Evolutionary conservation across 257 asterid species (phyloP).

Genomic region (Coffea eugenioides): DNA sequence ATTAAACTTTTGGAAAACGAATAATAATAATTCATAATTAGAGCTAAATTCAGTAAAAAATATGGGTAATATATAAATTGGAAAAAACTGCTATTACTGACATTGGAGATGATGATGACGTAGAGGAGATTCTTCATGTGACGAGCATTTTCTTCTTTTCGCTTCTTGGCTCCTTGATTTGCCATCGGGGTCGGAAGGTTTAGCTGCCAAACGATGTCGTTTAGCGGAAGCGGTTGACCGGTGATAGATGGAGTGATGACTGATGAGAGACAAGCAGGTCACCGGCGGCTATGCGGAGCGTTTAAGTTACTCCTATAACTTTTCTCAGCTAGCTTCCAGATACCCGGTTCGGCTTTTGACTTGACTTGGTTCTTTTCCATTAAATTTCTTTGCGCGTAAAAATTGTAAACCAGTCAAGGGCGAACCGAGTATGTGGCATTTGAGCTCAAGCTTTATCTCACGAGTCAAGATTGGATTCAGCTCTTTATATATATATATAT

Average conservation of each 20-base stretch:
- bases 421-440: no score
- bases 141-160: slow-evolving; percentile 82
- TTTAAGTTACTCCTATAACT: no score
- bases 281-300: neutral
- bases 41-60: no score
- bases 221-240: neutral
- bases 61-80: no score
- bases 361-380: no score
- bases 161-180: slow-evolving; percentile 97
- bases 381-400: no score
- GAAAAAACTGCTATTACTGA: slow-evolving; percentile 16
- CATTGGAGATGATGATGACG: slow-evolving; percentile 70
- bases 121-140: slow-evolving; percentile 71
- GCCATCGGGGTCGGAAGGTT: slow-evolving; percentile 46
- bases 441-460: no score
- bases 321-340: no score
- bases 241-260: neutral
- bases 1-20: neutral
- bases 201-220: neutral
- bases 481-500: no score
- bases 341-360: no score
- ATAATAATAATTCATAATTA: neutral
- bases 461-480: no score
- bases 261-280: neutral
- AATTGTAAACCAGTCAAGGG: no score